These are phyloP conservation scores for Balamuthia mandrillaris DNA, from an alignment of 208 protist genomes.

Conservation along the genomic window DNA sequence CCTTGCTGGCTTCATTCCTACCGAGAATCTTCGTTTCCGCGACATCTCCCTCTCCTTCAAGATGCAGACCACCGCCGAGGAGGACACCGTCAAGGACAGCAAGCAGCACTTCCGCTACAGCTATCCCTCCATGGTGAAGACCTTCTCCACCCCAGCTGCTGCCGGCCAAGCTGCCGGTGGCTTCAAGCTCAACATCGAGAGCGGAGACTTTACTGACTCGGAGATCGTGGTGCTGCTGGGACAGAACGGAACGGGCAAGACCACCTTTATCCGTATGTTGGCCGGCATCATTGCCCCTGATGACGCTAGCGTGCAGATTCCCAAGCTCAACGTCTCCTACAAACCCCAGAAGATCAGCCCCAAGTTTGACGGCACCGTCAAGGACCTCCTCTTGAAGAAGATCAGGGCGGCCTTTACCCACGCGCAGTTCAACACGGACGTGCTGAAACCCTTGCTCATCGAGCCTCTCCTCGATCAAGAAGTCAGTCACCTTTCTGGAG, in stretches of 20 bases:
- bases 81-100: conserved; percentile 65
- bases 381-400: conserved; percentile 91
- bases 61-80: conserved; percentile 66
- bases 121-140: conserved; percentile 97
- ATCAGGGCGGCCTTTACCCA: conserved; percentile 91
- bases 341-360: conserved; percentile 99
- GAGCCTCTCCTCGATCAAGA: conserved; percentile 96
- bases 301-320: conserved; percentile 74
- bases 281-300: conserved; percentile 49
- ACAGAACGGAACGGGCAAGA: conserved; percentile 99
- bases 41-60: conserved; percentile 95
- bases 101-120: conserved; percentile 69
- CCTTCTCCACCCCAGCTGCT: conserved; percentile 53
- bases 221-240: conserved; percentile 99
- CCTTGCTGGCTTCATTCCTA: conserved; percentile 98
- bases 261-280: conserved; percentile 41
- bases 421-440: conserved; percentile 97
- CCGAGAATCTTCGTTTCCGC: conserved; percentile 99
- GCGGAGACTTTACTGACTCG: conserved; percentile 93
- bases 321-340: conserved; percentile 96
- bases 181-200: conserved; percentile 90
- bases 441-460: conserved; percentile 96
- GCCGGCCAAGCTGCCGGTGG: conserved; percentile 14
- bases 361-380: conserved; percentile 94
- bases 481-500: conserved; percentile 97